Evolutionary conservation across 2,329 filamentous ascomycete species (phyloP).

Genomic region (Xylogone sp.): DNA sequence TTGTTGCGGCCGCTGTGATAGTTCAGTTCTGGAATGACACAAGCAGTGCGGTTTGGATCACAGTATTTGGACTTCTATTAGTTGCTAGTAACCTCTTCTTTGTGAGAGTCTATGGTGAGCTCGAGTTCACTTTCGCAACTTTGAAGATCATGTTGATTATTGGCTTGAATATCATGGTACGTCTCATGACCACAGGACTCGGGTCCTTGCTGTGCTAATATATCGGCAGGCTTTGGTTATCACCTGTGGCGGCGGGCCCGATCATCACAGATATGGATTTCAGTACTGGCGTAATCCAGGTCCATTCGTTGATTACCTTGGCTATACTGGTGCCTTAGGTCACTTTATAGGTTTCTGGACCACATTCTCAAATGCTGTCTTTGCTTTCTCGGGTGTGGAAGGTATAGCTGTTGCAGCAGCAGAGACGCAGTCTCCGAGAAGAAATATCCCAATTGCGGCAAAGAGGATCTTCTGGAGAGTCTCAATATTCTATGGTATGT

Average conservation of each 20-base stretch:
- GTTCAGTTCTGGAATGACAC: conserved; percentile 61
- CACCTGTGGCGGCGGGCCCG: conserved; percentile 58
- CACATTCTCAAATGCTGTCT: conserved; percentile 39
- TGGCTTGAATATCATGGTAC: conserved; percentile 57
- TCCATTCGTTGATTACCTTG: conserved; percentile 62
- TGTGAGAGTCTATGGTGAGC: conserved; percentile 39
- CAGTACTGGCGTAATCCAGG: conserved; percentile 67
- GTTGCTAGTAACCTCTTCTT: conserved; percentile 32
- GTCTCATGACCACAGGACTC: conserved; percentile 46
- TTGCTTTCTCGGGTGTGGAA: conserved; percentile 45
- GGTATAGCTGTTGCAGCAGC: conserved; percentile 49
- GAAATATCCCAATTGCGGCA: conserved; percentile 45
- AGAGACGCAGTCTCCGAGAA: conserved; percentile 47
- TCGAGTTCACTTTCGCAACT: conserved; percentile 46
- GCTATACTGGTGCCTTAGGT: conserved; percentile 48
- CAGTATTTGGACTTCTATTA: conserved; percentile 31
- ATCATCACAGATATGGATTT: conserved; percentile 58
- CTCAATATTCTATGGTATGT: conserved; percentile 55
- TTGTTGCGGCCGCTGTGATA: conserved; percentile 58
- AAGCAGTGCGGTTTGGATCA: conserved; percentile 36
- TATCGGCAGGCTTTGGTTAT: conserved; percentile 45
- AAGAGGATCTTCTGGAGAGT: conserved; percentile 48
- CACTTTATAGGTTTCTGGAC: conserved; percentile 58
- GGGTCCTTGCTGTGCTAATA: background rate
- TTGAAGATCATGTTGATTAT: conserved; percentile 60